These are phyloP conservation scores for Perkinsus olseni DNA, from an alignment of 169 alveolate genomes.

Conservation along the genomic window DNA sequence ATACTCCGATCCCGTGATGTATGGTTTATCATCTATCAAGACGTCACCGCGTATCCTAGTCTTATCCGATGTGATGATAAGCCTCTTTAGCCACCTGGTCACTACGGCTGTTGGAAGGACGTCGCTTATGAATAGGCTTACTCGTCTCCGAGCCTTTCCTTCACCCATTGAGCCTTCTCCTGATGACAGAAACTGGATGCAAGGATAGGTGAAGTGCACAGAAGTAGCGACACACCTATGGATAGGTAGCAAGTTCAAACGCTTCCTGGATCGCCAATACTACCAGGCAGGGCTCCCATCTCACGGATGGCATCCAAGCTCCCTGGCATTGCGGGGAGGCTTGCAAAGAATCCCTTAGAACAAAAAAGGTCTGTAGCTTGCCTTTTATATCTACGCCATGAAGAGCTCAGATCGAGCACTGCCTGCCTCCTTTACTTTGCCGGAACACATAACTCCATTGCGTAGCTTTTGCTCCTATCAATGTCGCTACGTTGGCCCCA, in stretches of 20 bases:
- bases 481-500: neutral
- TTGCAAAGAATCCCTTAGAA: constrained; percentile 1
- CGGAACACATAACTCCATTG: neutral
- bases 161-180: constrained; percentile 8
- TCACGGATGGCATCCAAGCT: neutral
- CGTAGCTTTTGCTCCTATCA: neutral
- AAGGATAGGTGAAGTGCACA: neutral
- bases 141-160: neutral
- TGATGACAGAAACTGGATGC: neutral
- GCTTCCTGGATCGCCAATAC: neutral
- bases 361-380: neutral
- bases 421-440: neutral
- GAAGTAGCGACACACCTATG: neutral
- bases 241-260: neutral
- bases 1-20: neutral
- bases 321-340: neutral
- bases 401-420: neutral
- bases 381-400: neutral
- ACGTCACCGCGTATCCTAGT: constrained; percentile 5
- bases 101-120: neutral
- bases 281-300: neutral
- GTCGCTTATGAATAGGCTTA: neutral
- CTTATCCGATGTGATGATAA: constrained; percentile 6
- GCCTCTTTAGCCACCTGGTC: neutral
- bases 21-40: constrained; percentile 10